Evolutionary conservation across 257 asterid species (phyloP), one percentile per base, ranked within the genome.

Genomic region (Paulownia fortunei): DNA sequence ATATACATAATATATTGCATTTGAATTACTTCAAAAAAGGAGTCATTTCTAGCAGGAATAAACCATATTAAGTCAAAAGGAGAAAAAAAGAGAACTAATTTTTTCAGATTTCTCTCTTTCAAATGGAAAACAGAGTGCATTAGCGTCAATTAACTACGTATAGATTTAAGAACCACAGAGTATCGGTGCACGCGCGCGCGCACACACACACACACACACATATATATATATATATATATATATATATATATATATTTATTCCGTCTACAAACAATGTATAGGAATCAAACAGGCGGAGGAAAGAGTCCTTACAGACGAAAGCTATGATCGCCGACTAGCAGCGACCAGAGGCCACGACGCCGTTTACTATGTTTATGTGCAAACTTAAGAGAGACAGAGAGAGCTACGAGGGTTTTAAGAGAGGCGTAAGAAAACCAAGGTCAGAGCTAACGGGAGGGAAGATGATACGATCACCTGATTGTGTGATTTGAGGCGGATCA

Each of bases 301-400:
- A n/a, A 44, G 62, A 58, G 83, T 55, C 47, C 78, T 79, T 46
- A 84, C 88, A 5, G 62, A 10, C 52, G 61, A 42, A 61, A 65
- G 79, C 65, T 21, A 24, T 56, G 88, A 81, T 79, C 86, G 86
- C 85, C 86, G 78, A 30, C 88, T 0, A 65, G 88, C 82, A 80
- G 82, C 90, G 85, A 84, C 82, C 82, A 61, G 70, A 58, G 24
- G 72, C 39, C 10, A 80, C 81, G 84, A 39, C 85, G 79, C 69
- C 87, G 88, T 74, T 69, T 44, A 18, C 26, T 32, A n/a, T 26
- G 42, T 63, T 69, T 69, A 52, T 6, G 16, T 10, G 56, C 8
- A n/a, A 39, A 47, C 46, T 69, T 32, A 2, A 24, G 46, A 46
- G 61, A 6, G 41, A 26, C 21, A 24, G 60, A 11, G 67, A 11